Base-by-base conservation (phyloP, 164 flowering plant species). In the Paratinospora sagittata region DNA sequence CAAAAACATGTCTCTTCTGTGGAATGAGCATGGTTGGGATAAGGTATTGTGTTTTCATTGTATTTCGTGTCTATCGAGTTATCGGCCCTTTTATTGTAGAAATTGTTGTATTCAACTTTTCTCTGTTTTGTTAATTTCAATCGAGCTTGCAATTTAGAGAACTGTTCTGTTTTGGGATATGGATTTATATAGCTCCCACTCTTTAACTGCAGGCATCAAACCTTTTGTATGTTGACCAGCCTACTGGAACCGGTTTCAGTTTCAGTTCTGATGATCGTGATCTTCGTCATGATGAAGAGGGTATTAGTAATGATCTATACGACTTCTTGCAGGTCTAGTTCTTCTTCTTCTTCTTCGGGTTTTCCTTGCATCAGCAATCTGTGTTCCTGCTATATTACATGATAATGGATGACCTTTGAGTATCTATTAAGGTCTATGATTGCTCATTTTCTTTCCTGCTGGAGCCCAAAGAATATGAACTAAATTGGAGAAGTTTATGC, bases 1-100 rank as follows among this genome's bases (percentile, higher is more conserved):
- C 24, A 73, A 86, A 26, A 85, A 91, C 76, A 16, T 91, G 84
- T 88, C 97, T 49, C 93, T 91, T 68, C 27, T 66, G 3, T 91
- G 91, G 97, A 91, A 89, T 72, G 88, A 87, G 7, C 87, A 78
- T 78, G 97, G 97, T 68, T 91, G 97, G 97, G 97, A 91, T 78
- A 81, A 84, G 97, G 97, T 89, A 80, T 19, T 16, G 39, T 30
- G 11, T 4, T 73, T 63, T 71, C 36, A 19, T 33, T 60, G 24
- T 14, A 68, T 10, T 68, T 19, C n/a, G 8, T 30, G 34, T 30
- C 34, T 30, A 30, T 30, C 4, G 34, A 30, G 34, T 30, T 30
- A 30, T 30, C 4, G 34, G 34, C 34, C 34, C 34, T 10, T 63
- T 23, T 41, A 55, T 19, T 21, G 24, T 8, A 55, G 16, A 14